phyloP scores from a whole-genome alignment of 352 stramenopile genomes.

The Globisporangium spiculum region DNA sequence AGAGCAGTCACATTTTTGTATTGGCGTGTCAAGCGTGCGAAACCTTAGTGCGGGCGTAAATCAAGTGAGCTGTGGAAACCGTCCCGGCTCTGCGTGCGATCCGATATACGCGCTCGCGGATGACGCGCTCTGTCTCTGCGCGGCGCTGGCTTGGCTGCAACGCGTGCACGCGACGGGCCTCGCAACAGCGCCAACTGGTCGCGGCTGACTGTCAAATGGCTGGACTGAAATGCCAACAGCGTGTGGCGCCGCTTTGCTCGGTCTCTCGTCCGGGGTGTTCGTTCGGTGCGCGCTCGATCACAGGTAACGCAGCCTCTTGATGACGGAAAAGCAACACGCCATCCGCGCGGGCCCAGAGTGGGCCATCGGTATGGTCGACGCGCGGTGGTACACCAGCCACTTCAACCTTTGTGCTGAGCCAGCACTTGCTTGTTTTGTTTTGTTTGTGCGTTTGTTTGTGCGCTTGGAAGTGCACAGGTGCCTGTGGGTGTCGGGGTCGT shows the following conservation, averaged over 20 bases:
- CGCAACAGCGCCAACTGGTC: neutral
- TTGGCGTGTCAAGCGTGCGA: neutral
- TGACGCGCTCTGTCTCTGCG: neutral
- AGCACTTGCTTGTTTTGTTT: neutral
- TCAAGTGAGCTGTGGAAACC: neutral
- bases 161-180: neutral
- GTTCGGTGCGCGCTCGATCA: neutral
- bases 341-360: neutral
- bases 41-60: conserved; percentile 10
- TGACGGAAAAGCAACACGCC: neutral
- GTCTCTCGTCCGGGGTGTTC: conserved; percentile 1
- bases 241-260: neutral
- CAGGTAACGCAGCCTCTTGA: conserved; percentile 1
- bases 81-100: neutral
- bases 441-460: neutral
- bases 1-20: neutral
- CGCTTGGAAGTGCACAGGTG: neutral
- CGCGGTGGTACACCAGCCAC: neutral
- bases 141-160: neutral
- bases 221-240: too few species aligned
- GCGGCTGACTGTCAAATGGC: neutral
- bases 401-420: neutral
- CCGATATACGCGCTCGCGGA: neutral
- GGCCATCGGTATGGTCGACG: conserved; percentile 2
- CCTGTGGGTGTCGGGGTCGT: neutral